Evolutionary conservation across 768 basidiomycete genomes (phyloP).

Genomic region (Naganishia friedmannii): DNA sequence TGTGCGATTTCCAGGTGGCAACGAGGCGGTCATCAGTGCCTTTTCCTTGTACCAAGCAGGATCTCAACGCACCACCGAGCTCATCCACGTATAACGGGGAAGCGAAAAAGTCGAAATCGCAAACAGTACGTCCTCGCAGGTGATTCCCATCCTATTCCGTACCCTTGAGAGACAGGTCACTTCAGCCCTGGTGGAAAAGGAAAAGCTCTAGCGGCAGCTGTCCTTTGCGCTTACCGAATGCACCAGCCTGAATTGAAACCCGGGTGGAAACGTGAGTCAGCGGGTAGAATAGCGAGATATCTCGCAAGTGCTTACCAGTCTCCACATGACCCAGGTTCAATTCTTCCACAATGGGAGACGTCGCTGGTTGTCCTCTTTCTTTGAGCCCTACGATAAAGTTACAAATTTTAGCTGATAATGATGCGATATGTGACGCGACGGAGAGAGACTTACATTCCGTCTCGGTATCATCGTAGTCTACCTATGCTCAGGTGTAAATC

Average conservation of each 20-base stretch:
- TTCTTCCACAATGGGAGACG: conserved; percentile 50
- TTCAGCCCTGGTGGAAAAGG: not conserved
- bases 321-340: conserved; percentile 50
- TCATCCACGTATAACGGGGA: conserved; percentile 52
- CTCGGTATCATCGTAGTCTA: conserved; percentile 51
- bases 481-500: not conserved
- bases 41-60: too few species aligned
- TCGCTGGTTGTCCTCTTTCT: conserved; percentile 52
- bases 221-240: conserved; percentile 29
- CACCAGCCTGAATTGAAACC: conserved; percentile 41
- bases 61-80: conserved; percentile 39
- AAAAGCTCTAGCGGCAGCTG: not conserved
- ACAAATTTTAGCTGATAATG: not conserved
- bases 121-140: conserved; percentile 51
- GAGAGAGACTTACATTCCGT: conserved; percentile 44
- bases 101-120: conserved; percentile 52
- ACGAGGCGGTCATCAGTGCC: not conserved
- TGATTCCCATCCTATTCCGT: conserved; percentile 51
- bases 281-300: not conserved
- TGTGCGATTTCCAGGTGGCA: not conserved
- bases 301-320: conserved; percentile 28
- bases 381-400: conserved; percentile 45
- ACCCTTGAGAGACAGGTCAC: conserved; percentile 35
- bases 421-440: too few species aligned
- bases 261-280: too few species aligned